Conservation (phyloP, 176 grass and related monocot genomes). For the Carex myosuroides region DNA sequence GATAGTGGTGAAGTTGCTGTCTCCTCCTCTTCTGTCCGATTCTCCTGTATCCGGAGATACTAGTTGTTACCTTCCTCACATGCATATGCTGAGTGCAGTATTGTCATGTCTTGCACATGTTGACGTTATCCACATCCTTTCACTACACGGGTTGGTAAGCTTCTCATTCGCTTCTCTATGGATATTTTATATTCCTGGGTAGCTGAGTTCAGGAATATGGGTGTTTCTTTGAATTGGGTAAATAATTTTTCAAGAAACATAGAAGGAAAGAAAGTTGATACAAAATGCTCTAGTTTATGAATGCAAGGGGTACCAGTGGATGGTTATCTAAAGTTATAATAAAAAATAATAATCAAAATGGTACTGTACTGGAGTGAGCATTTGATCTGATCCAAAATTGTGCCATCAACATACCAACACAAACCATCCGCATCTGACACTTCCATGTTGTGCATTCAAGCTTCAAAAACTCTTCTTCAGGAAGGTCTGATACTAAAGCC, state of each 20-base stretch:
- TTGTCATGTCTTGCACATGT: slow-evolving; percentile 60
- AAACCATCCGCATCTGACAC: background rate
- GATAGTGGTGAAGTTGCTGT: slow-evolving; percentile 60
- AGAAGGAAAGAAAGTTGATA: background rate
- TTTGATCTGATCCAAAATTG: background rate
- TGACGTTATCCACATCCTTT: slow-evolving; percentile 78
- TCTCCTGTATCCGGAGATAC: slow-evolving; percentile 44
- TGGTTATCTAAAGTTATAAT: background rate
- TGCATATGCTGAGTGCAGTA: slow-evolving; percentile 59
- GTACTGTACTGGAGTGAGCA: background rate
- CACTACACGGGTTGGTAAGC: slow-evolving; percentile 80
- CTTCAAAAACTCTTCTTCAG: slow-evolving; percentile 20
- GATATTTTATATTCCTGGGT: background rate
- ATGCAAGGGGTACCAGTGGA: background rate
- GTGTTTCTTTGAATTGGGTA: background rate
- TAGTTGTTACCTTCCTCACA: slow-evolving; percentile 60
- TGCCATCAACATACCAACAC: background rate
- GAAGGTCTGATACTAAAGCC: background rate
- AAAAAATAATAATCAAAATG: background rate
- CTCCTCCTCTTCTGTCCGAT: slow-evolving; percentile 53
- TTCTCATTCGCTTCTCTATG: background rate
- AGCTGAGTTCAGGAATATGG: background rate
- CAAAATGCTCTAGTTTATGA: background rate
- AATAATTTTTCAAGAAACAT: background rate
- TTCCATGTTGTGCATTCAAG: background rate